These are phyloP conservation scores for Linnemannia hyalina DNA, from an alignment of 192 early-diverging fungal species.

Conservation along the genomic window DNA sequence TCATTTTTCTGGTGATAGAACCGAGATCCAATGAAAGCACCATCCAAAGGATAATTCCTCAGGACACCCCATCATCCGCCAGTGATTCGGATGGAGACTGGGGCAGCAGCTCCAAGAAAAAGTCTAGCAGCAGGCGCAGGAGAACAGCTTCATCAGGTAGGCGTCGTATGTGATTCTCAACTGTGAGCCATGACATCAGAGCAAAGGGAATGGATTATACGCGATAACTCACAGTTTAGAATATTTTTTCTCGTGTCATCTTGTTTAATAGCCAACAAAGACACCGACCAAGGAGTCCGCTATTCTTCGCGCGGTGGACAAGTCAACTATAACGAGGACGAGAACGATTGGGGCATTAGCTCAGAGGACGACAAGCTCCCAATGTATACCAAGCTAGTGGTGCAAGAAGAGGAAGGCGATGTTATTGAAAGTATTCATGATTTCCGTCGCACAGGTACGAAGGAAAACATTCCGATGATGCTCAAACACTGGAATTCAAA, in stretches of 20 bases:
- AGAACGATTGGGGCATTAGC: conserved; percentile 54
- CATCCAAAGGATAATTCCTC: conserved; percentile 32
- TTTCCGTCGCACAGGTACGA: conserved; percentile 57
- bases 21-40: conserved; percentile 25
- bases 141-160: not conserved
- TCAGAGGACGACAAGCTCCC: conserved; percentile 55
- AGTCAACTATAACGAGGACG: conserved; percentile 57
- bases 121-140: conserved; percentile 25
- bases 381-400: conserved; percentile 32
- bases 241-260: not conserved
- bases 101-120: conserved; percentile 34
- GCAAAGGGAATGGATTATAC: not conserved
- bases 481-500: conserved; percentile 1
- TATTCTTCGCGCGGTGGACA: conserved; percentile 53
- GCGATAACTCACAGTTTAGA: not conserved
- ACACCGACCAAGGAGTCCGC: conserved; percentile 34
- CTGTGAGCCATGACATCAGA: not conserved
- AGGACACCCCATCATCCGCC: conserved; percentile 37
- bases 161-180: not conserved
- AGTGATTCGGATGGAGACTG: conserved; percentile 55
- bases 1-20: conserved; percentile 13
- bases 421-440: conserved; percentile 71
- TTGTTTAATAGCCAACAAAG: conserved; percentile 25
- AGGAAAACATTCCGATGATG: not conserved
- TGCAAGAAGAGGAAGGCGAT: conserved; percentile 64